Evolutionary conservation across 2,329 filamentous ascomycete genomes (phyloP), one percentile per base, ranked within the genome.

Genomic region (Nemania serpens): DNA sequence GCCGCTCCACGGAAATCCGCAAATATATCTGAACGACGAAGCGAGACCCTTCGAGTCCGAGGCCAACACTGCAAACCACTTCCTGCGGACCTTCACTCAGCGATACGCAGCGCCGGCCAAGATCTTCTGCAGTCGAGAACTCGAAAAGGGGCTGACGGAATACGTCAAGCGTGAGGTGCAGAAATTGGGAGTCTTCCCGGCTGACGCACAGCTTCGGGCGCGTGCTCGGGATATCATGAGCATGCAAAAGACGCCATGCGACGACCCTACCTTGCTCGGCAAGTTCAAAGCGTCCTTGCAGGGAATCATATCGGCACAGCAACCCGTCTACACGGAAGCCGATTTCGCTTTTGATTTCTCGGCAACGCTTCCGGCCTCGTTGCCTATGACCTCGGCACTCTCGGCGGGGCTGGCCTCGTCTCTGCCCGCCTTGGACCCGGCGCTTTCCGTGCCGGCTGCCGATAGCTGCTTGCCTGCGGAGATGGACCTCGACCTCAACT

Each of bases 101-200:
- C 76, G 79, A 5, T 79, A 78, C 59, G 74, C 76, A 13, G 77
- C 78, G 10, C 82, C 82, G 0, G 81, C 82, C 0, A 72, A 72
- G 9, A 77, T 87, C 0, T 88, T 88, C 70, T 86, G 83, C 71
- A 84, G 82, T 17, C 76, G 82, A 6, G 83, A 87, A 67, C 77
- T 88, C 20, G 85, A 88, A 70, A 75, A 71, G n/a, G 83, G 81
- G 2, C 74, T 88, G 13, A 70, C 76, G 11, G 76, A 78, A 17
- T 84, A 81, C 64, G 82, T 84, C 5, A 73, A 76, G 33, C 68
- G 72, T 2, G 73, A 80, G 61, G 67, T 81, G 6, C 66, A 72
- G 5, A 71, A 69, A 4, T 74, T 70, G 1, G 78, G 77, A 2
- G 68, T 66, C 5, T 77, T 84, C 61, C 85, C 85, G 0, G 70